These are phyloP conservation scores for Cytospora leucostoma DNA, from an alignment of 2,329 filamentous ascomycete genomes.

Conservation along the genomic window DNA sequence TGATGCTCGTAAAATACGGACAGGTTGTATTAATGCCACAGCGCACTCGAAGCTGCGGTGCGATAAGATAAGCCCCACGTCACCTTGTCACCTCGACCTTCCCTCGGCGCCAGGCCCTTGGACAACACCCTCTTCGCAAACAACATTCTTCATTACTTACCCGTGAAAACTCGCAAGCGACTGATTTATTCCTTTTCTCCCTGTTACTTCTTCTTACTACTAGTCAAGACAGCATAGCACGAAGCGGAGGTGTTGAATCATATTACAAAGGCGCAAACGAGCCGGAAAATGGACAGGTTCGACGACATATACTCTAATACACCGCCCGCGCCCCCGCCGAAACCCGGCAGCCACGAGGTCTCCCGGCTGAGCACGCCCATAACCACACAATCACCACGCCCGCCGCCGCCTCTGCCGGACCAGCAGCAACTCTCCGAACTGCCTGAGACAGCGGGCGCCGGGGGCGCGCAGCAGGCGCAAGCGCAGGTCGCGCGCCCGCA, in stretches of 20 bases:
- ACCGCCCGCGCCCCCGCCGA: conserved; percentile 71
- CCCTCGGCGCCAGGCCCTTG: neutral
- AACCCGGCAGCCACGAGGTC: conserved; percentile 68
- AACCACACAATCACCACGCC: conserved; percentile 47
- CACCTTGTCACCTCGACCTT: conserved; percentile 15
- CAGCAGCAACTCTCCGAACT: conserved; percentile 33
- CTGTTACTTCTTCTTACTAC: neutral
- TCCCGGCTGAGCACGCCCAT: conserved; percentile 68
- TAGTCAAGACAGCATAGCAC: neutral
- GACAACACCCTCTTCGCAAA: neutral
- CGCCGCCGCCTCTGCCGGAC: conserved; percentile 41
- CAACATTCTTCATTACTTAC: neutral
- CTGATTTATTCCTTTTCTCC: neutral
- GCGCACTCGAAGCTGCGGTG: neutral
- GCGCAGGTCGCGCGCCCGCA: conserved; percentile 36
- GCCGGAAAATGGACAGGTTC: conserved; percentile 24
- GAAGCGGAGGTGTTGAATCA: neutral
- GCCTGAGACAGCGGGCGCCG: conserved; percentile 31
- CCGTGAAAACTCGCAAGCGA: neutral
- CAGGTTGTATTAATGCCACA: conserved; percentile 1
- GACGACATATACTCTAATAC: conserved; percentile 49
- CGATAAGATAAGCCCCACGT: conserved; percentile 24
- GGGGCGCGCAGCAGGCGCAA: conserved; percentile 35
- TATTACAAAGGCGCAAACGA: too few species aligned
- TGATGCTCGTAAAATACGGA: conserved; percentile 2